phyloP scores from a whole-genome alignment of 441 rosid species.

The Erysimum pusillum region DNA sequence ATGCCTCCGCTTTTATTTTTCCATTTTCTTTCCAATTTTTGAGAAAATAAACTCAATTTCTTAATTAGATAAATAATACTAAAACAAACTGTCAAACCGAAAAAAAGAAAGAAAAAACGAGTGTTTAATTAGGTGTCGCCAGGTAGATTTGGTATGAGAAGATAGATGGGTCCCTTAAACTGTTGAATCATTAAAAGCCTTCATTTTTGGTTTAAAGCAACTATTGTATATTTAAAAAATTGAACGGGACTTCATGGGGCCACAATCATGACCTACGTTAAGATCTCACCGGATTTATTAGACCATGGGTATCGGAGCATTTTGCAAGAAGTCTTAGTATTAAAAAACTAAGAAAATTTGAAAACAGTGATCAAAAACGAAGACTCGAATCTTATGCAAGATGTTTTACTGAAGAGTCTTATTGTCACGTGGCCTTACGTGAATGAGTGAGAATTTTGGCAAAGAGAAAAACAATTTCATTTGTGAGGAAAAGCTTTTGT shows the following conservation, averaged over 20 bases:
- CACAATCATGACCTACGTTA: neutral
- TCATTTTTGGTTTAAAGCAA: constrained; percentile 31
- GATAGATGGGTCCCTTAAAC: constrained; percentile 25
- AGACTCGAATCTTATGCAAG: no score
- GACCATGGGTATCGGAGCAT: no score
- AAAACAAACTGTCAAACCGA: constrained; percentile 17
- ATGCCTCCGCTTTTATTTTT: constrained; percentile 32
- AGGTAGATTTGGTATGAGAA: constrained; percentile 34
- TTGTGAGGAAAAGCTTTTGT: no score
- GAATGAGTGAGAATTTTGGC: no score
- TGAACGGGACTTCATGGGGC: neutral
- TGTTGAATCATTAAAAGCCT: constrained; percentile 42
- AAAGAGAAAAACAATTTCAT: no score
- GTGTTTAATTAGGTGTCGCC: constrained; percentile 43
- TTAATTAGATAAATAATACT: neutral
- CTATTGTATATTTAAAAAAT: neutral
- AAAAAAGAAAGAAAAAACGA: constrained; percentile 22
- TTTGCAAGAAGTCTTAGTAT: no score
- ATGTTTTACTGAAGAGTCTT: no score
- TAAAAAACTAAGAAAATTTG: no score
- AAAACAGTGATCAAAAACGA: no score
- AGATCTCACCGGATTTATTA: neutral
- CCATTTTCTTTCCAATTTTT: neutral
- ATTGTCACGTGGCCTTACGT: no score
- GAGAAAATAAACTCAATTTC: neutral